phyloP scores from a whole-genome alignment of 257 asterid genomes.

The Rhazya stricta region DNA sequence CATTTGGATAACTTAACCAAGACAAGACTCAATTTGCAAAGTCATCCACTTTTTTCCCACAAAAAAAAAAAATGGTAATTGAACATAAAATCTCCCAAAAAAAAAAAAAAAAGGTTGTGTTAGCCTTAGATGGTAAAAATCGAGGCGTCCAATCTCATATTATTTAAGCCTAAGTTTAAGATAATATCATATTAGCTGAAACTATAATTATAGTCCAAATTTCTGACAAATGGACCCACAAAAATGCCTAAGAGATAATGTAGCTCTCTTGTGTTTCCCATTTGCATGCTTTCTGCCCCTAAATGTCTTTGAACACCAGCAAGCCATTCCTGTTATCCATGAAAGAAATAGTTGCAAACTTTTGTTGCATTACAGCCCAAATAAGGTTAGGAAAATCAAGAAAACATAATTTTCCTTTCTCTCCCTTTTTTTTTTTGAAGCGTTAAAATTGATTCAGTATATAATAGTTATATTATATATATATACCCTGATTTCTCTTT shows the following conservation, averaged over 20 bases:
- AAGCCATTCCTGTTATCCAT: not conserved
- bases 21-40: constrained; percentile 1
- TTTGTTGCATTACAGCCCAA: not conserved
- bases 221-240: constrained; percentile 23
- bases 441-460: too few species aligned
- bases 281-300: not conserved
- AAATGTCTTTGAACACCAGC: not conserved
- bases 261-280: not conserved
- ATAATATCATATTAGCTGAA: not conserved
- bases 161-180: too few species aligned
- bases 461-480: too few species aligned
- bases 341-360: not conserved
- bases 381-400: not conserved
- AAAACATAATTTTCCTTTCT: not conserved
- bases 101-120: too few species aligned
- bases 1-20: constrained; percentile 31
- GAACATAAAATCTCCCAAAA: too few species aligned
- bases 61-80: not conserved
- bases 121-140: too few species aligned
- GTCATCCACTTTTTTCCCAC: too few species aligned
- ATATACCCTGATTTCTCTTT: not conserved
- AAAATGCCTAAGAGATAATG: constrained; percentile 8
- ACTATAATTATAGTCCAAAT: constrained; percentile 6
- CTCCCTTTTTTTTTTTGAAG: not conserved
- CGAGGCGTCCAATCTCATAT: too few species aligned